These are phyloP conservation scores for Aspergillus funiculosus DNA, from an alignment of 495 filamentous ascomycete genomes.

Conservation along the genomic window DNA sequence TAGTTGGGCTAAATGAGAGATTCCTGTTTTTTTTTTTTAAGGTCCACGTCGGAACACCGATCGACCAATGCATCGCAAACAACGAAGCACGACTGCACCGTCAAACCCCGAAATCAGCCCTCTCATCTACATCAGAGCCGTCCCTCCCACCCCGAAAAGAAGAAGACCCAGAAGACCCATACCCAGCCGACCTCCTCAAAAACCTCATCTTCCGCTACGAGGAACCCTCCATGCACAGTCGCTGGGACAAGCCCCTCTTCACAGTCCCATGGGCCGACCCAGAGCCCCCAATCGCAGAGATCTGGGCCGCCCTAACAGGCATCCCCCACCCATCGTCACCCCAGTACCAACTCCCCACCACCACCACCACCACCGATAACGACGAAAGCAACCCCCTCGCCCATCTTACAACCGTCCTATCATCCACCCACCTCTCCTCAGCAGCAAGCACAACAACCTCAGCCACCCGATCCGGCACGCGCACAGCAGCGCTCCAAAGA, in stretches of 20 bases:
- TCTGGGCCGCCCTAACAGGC: conserved; percentile 73
- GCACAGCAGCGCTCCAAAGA: conserved; percentile 14
- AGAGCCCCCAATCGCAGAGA: conserved; percentile 55
- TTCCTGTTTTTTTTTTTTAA: not conserved
- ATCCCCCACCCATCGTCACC: conserved; percentile 29
- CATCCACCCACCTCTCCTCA: conserved; percentile 24
- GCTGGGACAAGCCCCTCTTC: conserved; percentile 94
- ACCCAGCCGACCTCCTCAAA: conserved; percentile 67
- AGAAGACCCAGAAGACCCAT: conserved; percentile 48
- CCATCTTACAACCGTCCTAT: conserved; percentile 24
- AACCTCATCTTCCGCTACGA: conserved; percentile 94
- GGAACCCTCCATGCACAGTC: conserved; percentile 88
- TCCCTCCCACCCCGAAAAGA: not conserved
- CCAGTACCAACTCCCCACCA: conserved; percentile 20
- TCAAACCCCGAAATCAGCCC: not conserved
- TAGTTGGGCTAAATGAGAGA: too few species aligned
- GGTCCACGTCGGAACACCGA: conserved; percentile 74
- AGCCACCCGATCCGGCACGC: conserved; percentile 19
- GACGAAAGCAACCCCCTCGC: conserved; percentile 17
- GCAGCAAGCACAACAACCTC: conserved; percentile 29
- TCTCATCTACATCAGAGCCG: conserved; percentile 7
- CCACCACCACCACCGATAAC: too few species aligned
- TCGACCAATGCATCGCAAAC: conserved; percentile 55
- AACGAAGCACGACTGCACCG: conserved; percentile 36
- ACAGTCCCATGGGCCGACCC: conserved; percentile 77